A percentile compares a stretch with the other conserved stretches of the same genome.
Evolutionary conservation across 1,284 basidiomycete genomes (phyloP).

Genomic region (Sporisorium iseilematis-ciliati): DNA sequence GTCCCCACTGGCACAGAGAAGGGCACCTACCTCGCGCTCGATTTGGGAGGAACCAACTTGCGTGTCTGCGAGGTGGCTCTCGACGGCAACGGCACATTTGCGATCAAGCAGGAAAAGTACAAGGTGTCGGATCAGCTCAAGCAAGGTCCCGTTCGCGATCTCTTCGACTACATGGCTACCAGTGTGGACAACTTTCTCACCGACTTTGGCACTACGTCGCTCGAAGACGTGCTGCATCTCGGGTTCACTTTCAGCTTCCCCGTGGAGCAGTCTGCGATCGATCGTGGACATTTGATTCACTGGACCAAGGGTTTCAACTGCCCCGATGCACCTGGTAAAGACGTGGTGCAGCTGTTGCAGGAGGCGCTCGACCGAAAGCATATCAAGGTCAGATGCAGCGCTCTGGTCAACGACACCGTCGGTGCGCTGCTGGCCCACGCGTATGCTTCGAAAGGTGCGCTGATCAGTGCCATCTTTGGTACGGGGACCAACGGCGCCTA

Average conservation of each 20-base stretch:
- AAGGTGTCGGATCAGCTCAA: slow-evolving; percentile 65
- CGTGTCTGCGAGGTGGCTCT: slow-evolving; percentile 93
- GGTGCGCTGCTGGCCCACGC: slow-evolving; percentile 92
- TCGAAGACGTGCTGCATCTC: slow-evolving; percentile 68
- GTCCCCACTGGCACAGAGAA: slow-evolving; percentile 62
- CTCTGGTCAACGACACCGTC: slow-evolving; percentile 94
- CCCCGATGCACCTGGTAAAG: slow-evolving; percentile 81
- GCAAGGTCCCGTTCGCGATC: slow-evolving; percentile 53
- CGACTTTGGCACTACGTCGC: slow-evolving; percentile 73
- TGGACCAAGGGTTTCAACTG: slow-evolving; percentile 70
- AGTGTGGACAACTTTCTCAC: slow-evolving; percentile 94
- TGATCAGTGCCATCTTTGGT: slow-evolving; percentile 88
- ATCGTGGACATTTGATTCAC: slow-evolving; percentile 80
- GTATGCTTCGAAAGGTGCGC: slow-evolving; percentile 87
- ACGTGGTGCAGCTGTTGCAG: slow-evolving; percentile 91
- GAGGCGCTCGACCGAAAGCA: slow-evolving; percentile 93
- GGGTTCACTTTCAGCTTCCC: slow-evolving; percentile 85
- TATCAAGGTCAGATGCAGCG: slow-evolving; percentile 91
- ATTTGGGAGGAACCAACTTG: slow-evolving; percentile 66
- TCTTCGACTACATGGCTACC: slow-evolving; percentile 86
- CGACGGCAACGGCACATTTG: slow-evolving; percentile 88
- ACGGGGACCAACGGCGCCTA: slow-evolving; percentile 99
- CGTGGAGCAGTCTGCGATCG: slow-evolving; percentile 93
- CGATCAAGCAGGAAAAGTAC: slow-evolving; percentile 74
- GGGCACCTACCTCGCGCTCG: slow-evolving; percentile 66